Conservation (phyloP, 2,329 filamentous ascomycete genomes). For the Exophiala bonariae region DNA sequence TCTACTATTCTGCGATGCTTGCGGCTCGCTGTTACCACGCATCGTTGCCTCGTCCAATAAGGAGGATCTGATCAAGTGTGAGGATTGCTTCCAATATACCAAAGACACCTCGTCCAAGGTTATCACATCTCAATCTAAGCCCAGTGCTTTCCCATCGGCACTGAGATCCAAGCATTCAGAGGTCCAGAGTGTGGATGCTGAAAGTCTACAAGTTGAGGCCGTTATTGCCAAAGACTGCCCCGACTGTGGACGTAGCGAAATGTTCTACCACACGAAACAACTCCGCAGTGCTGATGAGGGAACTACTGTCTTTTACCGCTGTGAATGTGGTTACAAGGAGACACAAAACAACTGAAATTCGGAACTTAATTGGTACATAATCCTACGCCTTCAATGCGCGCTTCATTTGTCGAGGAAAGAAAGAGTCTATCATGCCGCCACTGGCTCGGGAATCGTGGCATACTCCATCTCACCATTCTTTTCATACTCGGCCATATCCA, state of each 20-base stretch:
- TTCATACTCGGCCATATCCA: slow-evolving; percentile 98
- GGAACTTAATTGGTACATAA: neutral
- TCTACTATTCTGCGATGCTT: slow-evolving; percentile 88
- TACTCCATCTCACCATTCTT: slow-evolving; percentile 86
- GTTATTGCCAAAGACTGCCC: slow-evolving; percentile 70
- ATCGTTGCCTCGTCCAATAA: slow-evolving; percentile 60
- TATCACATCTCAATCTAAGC: slow-evolving; percentile 80
- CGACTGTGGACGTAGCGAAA: slow-evolving; percentile 77
- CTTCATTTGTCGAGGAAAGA: slow-evolving; percentile 1
- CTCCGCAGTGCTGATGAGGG: slow-evolving; percentile 93
- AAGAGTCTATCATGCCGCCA: slow-evolving; percentile 14
- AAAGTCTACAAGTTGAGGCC: slow-evolving; percentile 74
- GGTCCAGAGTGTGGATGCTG: slow-evolving; percentile 75
- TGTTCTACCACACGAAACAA: slow-evolving; percentile 83
- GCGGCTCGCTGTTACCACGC: slow-evolving; percentile 86
- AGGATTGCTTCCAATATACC: slow-evolving; percentile 82
- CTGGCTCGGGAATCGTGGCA: slow-evolving; percentile 69
- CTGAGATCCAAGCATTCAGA: slow-evolving; percentile 83
- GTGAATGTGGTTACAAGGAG: slow-evolving; percentile 77
- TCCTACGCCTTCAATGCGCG: slow-evolving; percentile 13
- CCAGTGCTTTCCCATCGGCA: slow-evolving; percentile 86
- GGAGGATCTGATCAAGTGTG: slow-evolving; percentile 76
- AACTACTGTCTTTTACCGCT: slow-evolving; percentile 85
- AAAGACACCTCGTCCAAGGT: slow-evolving; percentile 76
- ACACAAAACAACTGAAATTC: slow-evolving; percentile 37